Base-by-base conservation (phyloP, 2,329 filamentous ascomycete genomes). In the Trichoderma guizhouense region DNA sequence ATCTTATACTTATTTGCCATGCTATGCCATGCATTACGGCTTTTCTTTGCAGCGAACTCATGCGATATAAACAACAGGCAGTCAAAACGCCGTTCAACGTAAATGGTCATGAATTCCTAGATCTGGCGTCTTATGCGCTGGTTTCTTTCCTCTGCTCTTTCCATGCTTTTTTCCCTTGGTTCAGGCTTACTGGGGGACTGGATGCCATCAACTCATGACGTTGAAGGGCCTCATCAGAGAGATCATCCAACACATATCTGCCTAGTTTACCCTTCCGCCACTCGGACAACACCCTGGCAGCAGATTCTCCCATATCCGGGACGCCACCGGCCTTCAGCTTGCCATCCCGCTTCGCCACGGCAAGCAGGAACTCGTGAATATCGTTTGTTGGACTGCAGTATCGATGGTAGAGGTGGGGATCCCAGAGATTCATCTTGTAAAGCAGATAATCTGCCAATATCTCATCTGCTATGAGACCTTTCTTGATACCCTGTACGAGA, bases 391-490 rank as follows among this genome's bases (percentile, higher is more conserved):
- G 94, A 43, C 81, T 78, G 64, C 85, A 87, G 79, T 90, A 94
- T 12, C 78, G 85, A 1, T 79, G 77, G 81, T 97, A 97, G 7
- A 91, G 77, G 2, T 75, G 74, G 0, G 91, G 88, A 75, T 91
- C 86, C 72, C 86, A 83, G 47, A 86, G 82, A 79, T 99, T 99
- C 72, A 98, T 85, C 70, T 91, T 90, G 82, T 89, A 98, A 8
- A 99, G 89, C 24, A 98, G 86, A 80, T 97, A 99, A 79, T 99
- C 96, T 39, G 93, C 95, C 12, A 98, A 83, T 28, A 92, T 92
- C 72, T 92, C 88, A 18, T 91, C 87, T 1, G 91, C 87, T 68
- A 99, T 91, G 47, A 98, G 87, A 0, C 92, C 93, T 79, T 97
- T 94, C 80, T 97, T 97, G 69, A 99, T 94, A 80, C 92, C 93